phyloP scores from a whole-genome alignment of 306 rosid genomes.

The Abrus precatorius region DNA sequence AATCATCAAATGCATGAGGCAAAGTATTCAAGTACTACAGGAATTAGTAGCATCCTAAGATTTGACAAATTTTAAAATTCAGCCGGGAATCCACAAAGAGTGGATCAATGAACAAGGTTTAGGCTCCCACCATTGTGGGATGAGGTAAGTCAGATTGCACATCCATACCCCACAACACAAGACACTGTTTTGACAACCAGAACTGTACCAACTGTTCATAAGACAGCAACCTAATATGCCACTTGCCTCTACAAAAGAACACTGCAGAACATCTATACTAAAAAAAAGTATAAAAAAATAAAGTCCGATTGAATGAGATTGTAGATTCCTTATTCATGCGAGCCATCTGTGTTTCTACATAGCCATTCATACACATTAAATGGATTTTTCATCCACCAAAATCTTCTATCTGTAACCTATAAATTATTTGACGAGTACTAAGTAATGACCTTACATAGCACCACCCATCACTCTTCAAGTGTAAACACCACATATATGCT shows the following conservation, averaged over 20 bases:
- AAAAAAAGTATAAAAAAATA: neutral
- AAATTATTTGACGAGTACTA: neutral
- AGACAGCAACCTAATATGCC: slow-evolving; percentile 13
- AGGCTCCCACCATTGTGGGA: neutral
- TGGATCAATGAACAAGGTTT: neutral
- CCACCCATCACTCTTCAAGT: neutral
- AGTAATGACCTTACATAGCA: neutral
- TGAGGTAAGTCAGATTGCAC: too few species aligned
- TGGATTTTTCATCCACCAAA: neutral
- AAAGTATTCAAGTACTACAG: slow-evolving; percentile 3
- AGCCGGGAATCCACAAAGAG: neutral
- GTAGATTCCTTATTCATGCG: slow-evolving; percentile 3
- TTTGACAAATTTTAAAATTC: neutral
- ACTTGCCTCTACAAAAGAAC: neutral
- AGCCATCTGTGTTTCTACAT: neutral
- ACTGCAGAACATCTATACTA: slow-evolving; percentile 4
- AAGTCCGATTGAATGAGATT: neutral
- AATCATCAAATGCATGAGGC: neutral
- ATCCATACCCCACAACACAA: neutral
- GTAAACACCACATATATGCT: neutral
- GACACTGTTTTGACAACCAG: slow-evolving; percentile 14
- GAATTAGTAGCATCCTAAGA: slow-evolving; percentile 5
- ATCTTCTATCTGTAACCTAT: neutral
- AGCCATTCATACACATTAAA: slow-evolving; percentile 2
- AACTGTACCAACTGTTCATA: neutral